Evolutionary conservation across 2,329 filamentous ascomycete species (phyloP).

Genomic region (Phyllosticta citribraziliensis): DNA sequence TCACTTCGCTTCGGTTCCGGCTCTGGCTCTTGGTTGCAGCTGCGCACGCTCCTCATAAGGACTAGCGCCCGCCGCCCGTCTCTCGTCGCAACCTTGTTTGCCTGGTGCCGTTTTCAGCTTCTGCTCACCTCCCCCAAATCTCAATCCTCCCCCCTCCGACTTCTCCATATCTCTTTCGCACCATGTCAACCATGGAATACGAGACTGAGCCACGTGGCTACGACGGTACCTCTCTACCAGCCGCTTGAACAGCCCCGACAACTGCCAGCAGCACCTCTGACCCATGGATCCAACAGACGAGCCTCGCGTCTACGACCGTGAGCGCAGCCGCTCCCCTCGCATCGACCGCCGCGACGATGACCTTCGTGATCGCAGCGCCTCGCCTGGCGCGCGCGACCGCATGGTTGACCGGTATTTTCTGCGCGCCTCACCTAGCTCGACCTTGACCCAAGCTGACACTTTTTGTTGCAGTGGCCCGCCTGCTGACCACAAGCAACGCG

Average conservation of each 20-base stretch:
- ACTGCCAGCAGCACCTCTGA: constrained; percentile 8
- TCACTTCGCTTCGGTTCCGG: background rate
- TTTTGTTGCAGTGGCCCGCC: constrained; percentile 34
- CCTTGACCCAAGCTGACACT: constrained; percentile 9
- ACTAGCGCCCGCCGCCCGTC: constrained; percentile 2
- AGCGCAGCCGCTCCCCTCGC: constrained; percentile 57
- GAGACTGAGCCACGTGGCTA: constrained; percentile 56
- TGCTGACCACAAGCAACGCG: constrained; percentile 35
- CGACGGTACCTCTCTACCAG: constrained; percentile 44
- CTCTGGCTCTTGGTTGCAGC: background rate
- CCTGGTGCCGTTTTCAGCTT: constrained; percentile 9
- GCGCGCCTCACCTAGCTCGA: constrained; percentile 7
- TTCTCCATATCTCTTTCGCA: constrained; percentile 2
- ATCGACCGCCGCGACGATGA: constrained; percentile 39
- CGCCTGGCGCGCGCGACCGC: constrained; percentile 46
- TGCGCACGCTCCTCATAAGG: background rate
- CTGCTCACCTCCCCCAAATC: constrained; percentile 2
- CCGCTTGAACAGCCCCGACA: background rate
- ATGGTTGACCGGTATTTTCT: constrained; percentile 24
- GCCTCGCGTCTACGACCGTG: constrained; percentile 52
- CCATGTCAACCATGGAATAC: constrained; percentile 50
- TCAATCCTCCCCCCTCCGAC: background rate
- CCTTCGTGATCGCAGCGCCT: constrained; percentile 54
- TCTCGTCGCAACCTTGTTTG: constrained; percentile 9
- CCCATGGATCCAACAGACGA: constrained; percentile 36